Evolutionary conservation across 2,329 filamentous ascomycete genomes (phyloP), one percentile per base, ranked within the genome.

Genomic region (Acrocalymma vagum): DNA sequence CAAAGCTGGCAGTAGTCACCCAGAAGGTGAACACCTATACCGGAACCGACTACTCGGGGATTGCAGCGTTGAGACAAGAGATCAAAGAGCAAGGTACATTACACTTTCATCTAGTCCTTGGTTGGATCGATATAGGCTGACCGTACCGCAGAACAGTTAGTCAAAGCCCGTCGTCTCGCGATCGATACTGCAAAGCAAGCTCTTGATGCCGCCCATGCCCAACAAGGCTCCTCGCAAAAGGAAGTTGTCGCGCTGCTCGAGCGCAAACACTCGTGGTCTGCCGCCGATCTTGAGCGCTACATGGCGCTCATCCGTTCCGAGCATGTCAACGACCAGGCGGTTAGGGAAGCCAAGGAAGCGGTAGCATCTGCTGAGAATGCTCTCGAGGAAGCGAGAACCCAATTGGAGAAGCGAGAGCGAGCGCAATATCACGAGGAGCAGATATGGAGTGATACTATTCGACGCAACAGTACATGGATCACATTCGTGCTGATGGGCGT

Each of bases 401-500:
- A 85, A 58, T 76, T 99, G 38, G 93, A 88, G 65, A 85, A 87
- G 48, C 85, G 86, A 34, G 96, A 97, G 58, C 77, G 96, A 35
- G 88, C 88, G 48, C 84, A 95, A 46, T 99, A 99, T 71, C 94
- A 99, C 70, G 94, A 99, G 73, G 94, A 99, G 75, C 94, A 99
- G 75, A 95, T 99, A 41, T 99, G 94, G 94, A 95, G 90, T 64
- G 94, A 99, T 69, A 93, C 95, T 58, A 99, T 99, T 65, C 81
- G 94, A 23, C 81, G 94, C 53, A 96, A 96, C 78, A 94, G 88
- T 67, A 99, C 94, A 0, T 99, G 94, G 94, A 93, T 95, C 23
- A 99, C 94, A 0, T 97, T 95, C 85, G 94, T 93, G 0, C 75
- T 99, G 48, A 99, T 99, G 94, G 93, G 93, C 16, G 83, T 97